These are phyloP conservation scores for Gelatoporia subvermispora DNA, from an alignment of 768 basidiomycete genomes.

Conservation along the genomic window DNA sequence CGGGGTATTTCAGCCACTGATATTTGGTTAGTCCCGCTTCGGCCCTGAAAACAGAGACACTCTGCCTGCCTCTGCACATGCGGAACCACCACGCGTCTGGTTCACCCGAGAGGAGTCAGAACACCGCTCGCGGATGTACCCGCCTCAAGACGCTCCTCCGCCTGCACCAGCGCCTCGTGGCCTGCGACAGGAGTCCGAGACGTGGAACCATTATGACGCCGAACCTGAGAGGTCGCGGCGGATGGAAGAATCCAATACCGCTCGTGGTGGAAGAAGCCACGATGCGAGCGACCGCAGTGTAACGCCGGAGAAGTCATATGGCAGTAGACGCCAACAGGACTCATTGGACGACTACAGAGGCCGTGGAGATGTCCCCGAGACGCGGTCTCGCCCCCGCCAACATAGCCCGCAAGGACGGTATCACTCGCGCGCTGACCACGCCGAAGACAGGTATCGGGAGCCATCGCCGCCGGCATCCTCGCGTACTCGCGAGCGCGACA, in stretches of 20 bases:
- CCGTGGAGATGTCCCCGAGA: too few relatives aligned
- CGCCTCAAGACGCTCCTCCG: not conserved
- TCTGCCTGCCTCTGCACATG: not conserved
- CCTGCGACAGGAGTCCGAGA: not conserved
- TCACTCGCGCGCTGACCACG: not conserved
- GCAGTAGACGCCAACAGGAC: too few relatives aligned
- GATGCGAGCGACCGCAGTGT: too few relatives aligned
- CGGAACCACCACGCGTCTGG: constrained; percentile 17
- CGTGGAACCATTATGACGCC: not conserved
- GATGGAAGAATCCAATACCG: not conserved
- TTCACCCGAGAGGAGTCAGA: constrained; percentile 18
- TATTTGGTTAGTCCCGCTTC: constrained; percentile 10
- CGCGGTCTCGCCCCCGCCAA: not conserved
- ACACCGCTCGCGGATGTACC: not conserved
- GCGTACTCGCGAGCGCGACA: not conserved
- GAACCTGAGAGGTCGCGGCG: too few relatives aligned
- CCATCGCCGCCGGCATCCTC: not conserved
- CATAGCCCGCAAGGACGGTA: constrained; percentile 3
- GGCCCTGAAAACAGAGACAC: constrained; percentile 1
- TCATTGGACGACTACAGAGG: too few relatives aligned
- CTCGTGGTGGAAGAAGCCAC: not conserved
- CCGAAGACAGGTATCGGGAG: not conserved
- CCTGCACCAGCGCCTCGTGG: not conserved
- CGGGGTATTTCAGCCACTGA: not conserved
- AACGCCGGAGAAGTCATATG: too few relatives aligned